phyloP scores from a whole-genome alignment of 495 filamentous ascomycete species.

The Jackrogersella minutella region DNA sequence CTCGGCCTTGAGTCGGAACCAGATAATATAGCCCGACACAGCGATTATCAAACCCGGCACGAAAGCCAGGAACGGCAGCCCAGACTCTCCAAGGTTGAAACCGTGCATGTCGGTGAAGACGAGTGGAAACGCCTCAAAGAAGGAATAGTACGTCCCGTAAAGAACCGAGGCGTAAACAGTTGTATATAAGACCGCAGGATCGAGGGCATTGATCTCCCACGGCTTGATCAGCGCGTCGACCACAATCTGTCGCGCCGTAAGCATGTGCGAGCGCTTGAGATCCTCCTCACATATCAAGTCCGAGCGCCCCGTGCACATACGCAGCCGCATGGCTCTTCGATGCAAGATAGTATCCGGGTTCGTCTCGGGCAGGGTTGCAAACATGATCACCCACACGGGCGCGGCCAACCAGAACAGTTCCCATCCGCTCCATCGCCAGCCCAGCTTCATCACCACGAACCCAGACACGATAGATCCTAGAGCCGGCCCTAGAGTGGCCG shows the following conservation, averaged over 20 bases:
- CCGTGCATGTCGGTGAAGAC: conserved; percentile 74
- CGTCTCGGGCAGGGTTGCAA: conserved; percentile 54
- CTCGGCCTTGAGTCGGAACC: conserved; percentile 67
- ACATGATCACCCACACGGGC: conserved; percentile 54
- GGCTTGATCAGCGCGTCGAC: conserved; percentile 68
- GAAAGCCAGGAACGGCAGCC: conserved; percentile 74
- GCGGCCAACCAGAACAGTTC: conserved; percentile 63
- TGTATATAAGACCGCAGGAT: conserved; percentile 68
- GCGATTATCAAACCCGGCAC: conserved; percentile 74
- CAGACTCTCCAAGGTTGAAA: conserved; percentile 72
- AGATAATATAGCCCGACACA: conserved; percentile 69
- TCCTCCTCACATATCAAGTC: conserved; percentile 58
- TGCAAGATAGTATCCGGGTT: conserved; percentile 57
- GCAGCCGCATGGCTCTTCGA: conserved; percentile 49
- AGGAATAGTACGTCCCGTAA: conserved; percentile 78
- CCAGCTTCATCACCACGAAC: conserved; percentile 60
- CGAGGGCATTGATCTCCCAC: conserved; percentile 66
- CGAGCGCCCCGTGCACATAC: conserved; percentile 50
- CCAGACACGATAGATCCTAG: conserved; percentile 66
- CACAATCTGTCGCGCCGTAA: conserved; percentile 49
- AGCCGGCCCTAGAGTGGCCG: conserved; percentile 49
- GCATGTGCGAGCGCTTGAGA: conserved; percentile 61
- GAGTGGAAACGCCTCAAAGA: conserved; percentile 80
- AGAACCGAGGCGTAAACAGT: conserved; percentile 71
- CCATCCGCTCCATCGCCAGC: conserved; percentile 61